phyloP scores from a whole-genome alignment of 1,284 basidiomycete species.

The Moesziomyces sp. region DNA sequence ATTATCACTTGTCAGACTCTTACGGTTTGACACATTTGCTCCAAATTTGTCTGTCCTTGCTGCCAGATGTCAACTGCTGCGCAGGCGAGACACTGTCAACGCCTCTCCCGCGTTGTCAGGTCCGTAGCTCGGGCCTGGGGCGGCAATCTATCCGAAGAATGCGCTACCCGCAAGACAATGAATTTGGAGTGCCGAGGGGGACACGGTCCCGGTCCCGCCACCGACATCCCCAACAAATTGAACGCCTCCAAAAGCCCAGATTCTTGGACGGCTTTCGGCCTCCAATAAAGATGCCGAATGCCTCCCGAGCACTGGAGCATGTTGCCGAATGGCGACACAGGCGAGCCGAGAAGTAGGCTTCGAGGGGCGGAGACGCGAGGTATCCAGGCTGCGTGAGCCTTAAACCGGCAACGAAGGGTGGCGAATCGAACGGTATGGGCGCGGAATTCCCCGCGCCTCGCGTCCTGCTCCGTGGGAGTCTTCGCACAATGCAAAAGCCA shows the following conservation, averaged over 20 bases:
- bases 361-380: too few relatives aligned
- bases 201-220: not conserved
- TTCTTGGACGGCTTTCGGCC: not conserved
- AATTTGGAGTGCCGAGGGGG: not conserved
- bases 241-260: not conserved
- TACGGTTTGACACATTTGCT: too few relatives aligned
- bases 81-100: too few relatives aligned
- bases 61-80: not conserved
- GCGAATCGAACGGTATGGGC: not conserved
- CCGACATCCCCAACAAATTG: not conserved
- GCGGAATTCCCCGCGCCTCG: not conserved
- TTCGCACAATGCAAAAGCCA: too few relatives aligned
- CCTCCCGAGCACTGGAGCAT: not conserved
- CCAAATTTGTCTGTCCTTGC: not conserved
- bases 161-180: too few relatives aligned
- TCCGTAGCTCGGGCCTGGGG: too few relatives aligned
- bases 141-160: not conserved
- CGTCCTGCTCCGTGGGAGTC: not conserved
- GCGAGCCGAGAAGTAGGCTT: not conserved
- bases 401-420: not conserved
- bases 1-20: not conserved
- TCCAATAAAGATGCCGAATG: not conserved
- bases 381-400: not conserved
- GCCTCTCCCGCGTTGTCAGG: too few relatives aligned
- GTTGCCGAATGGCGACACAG: not conserved